Percentiles rank a stretch among this genome's conserved stretches.
phyloP scores from a whole-genome alignment of 768 basidiomycete genomes.

The Cubamyces sp. region DNA sequence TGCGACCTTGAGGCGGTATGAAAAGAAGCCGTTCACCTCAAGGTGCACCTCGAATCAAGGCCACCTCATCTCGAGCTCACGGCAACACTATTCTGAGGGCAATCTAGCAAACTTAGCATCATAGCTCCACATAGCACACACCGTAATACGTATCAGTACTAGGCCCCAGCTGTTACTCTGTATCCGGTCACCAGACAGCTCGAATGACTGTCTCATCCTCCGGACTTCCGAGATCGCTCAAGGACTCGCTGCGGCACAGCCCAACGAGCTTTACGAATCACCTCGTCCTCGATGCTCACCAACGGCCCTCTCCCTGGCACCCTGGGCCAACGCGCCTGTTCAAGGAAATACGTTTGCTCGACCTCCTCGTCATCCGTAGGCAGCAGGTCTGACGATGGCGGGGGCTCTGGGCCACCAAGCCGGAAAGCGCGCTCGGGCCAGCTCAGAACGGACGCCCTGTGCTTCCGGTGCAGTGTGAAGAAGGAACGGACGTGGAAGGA shows the following conservation, averaged over 20 bases:
- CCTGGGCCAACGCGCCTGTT: background rate
- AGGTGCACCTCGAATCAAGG: too few relatives aligned
- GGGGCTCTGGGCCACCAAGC: background rate
- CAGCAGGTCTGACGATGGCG: background rate
- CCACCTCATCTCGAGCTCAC: too few relatives aligned
- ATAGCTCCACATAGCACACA: too few relatives aligned
- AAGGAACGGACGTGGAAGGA: slow-evolving; percentile 16
- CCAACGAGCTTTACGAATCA: slow-evolving; percentile 1
- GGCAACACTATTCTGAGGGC: too few relatives aligned
- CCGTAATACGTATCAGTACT: too few relatives aligned
- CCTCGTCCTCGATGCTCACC: background rate
- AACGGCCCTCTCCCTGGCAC: background rate
- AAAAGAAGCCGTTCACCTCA: too few relatives aligned
- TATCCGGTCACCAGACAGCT: too few relatives aligned
- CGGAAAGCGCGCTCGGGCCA: slow-evolving; percentile 9
- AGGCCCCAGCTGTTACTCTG: too few relatives aligned
- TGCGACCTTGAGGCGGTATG: too few relatives aligned
- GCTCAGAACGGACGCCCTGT: slow-evolving; percentile 1
- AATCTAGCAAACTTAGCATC: too few relatives aligned
- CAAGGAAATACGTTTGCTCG: background rate
- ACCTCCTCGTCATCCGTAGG: background rate
- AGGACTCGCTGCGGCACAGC: slow-evolving; percentile 1
- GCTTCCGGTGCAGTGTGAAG: background rate
- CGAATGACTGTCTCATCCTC: too few relatives aligned
- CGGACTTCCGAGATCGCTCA: background rate